Percentiles rank a stretch among this genome's conserved stretches.
phyloP scores from a whole-genome alignment of 192 early-diverging fungal species.

The Coemansia nantahalensis region DNA sequence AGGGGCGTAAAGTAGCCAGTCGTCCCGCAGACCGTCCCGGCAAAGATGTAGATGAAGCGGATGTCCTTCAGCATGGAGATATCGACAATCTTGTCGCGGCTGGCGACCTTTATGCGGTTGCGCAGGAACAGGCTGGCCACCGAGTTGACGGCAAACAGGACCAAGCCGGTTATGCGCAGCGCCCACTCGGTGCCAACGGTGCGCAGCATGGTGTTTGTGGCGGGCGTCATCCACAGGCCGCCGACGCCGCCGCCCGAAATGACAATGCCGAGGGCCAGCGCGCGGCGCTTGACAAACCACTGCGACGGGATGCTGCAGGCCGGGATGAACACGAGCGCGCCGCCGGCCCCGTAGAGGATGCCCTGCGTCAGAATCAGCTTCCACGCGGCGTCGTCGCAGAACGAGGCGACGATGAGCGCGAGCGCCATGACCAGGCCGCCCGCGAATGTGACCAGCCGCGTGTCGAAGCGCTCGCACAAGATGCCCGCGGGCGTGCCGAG shows the following conservation, averaged over 20 bases:
- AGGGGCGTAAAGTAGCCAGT: constrained; percentile 61
- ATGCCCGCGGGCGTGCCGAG: constrained; percentile 50
- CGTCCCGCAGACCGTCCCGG: constrained; percentile 40
- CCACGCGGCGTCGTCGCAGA: constrained; percentile 57
- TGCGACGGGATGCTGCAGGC: constrained; percentile 56
- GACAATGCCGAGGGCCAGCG: constrained; percentile 53
- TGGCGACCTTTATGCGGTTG: constrained; percentile 11
- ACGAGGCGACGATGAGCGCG: constrained; percentile 55
- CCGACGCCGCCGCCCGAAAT: constrained; percentile 58
- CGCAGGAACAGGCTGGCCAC: constrained; percentile 49
- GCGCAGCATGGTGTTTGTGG: constrained; percentile 47
- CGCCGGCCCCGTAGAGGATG: constrained; percentile 52
- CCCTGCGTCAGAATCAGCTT: constrained; percentile 61
- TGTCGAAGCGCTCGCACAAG: constrained; percentile 54
- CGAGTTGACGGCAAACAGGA: constrained; percentile 44
- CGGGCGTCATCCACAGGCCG: constrained; percentile 54
- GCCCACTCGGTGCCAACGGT: constrained; percentile 55
- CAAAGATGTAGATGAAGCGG: constrained; percentile 44
- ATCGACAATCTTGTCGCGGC: constrained; percentile 43
- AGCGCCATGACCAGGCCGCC: constrained; percentile 55
- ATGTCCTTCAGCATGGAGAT: constrained; percentile 47
- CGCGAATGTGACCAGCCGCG: constrained; percentile 46
- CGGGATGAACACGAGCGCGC: constrained; percentile 52
- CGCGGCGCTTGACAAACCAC: constrained; percentile 54
- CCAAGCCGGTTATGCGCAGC: constrained; percentile 52